phyloP scores from a whole-genome alignment of 2,329 filamentous ascomycete genomes.

The Botrytis fabae region DNA sequence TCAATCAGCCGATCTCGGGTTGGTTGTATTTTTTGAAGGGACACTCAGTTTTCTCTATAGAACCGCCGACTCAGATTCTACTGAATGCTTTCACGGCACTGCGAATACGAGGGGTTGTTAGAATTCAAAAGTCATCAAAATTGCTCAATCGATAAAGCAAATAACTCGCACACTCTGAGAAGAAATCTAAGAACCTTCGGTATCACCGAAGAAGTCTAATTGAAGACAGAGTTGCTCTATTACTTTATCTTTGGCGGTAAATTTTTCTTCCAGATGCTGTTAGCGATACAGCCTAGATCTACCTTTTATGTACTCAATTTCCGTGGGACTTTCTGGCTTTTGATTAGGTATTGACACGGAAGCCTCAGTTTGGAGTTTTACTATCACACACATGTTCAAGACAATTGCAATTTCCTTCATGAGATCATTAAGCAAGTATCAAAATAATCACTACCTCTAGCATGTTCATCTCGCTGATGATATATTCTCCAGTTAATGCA shows the following conservation, averaged over 20 bases:
- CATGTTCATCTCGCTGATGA: background rate
- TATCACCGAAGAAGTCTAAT: background rate
- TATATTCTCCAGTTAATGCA: background rate
- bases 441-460: background rate
- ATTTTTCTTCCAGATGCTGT: background rate
- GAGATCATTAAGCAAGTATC: background rate
- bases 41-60: background rate
- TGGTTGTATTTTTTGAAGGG: background rate
- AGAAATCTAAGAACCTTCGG: background rate
- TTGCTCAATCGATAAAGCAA: background rate
- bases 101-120: background rate
- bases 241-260: background rate
- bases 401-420: too few relatives aligned
- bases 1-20: background rate
- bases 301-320: background rate
- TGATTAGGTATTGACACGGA: background rate
- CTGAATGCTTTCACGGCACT: background rate
- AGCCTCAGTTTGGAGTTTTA: background rate
- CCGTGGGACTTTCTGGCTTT: background rate
- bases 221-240: background rate
- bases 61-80: background rate
- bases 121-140: background rate
- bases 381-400: too few relatives aligned
- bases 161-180: background rate
- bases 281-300: background rate